phyloP scores from a whole-genome alignment of 23 red algal species.

The Agarophyton chilense region DNA sequence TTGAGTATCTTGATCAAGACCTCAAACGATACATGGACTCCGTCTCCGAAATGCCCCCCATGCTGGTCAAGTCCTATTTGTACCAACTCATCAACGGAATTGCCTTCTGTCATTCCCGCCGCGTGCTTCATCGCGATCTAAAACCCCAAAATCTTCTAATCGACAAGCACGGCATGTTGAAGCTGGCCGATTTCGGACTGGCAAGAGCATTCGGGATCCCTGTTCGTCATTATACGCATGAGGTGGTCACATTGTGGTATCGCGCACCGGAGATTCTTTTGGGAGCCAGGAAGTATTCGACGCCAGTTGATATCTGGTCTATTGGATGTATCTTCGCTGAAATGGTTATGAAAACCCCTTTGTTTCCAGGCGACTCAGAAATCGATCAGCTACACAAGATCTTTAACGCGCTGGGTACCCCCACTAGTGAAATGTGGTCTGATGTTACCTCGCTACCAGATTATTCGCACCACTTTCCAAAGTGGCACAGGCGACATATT shows the following conservation, averaged over 20 bases:
- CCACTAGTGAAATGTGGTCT: constrained; percentile 84
- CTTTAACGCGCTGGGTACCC: constrained; percentile 94
- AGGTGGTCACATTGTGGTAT: constrained; percentile 99
- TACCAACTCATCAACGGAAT: constrained; percentile 99
- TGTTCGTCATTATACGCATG: constrained; percentile 96
- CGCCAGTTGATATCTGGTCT: constrained; percentile 99
- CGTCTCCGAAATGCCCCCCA: constrained; percentile 67
- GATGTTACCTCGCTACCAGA: constrained; percentile 88
- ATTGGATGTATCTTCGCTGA: constrained; percentile 99
- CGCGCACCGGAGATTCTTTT: constrained; percentile 98
- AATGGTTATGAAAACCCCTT: constrained; percentile 85
- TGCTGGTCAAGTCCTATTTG: constrained; percentile 90
- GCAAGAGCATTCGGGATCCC: constrained; percentile 99
- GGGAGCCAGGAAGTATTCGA: constrained; percentile 89
- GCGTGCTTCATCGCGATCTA: constrained; percentile 97
- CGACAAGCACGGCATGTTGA: constrained; percentile 80
- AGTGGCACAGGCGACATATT: constrained; percentile 83
- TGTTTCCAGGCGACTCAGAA: constrained; percentile 98
- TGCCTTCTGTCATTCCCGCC: constrained; percentile 84
- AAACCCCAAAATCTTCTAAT: constrained; percentile 99
- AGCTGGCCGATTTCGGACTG: constrained; percentile 99
- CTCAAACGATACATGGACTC: constrained; percentile 99
- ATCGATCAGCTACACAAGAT: constrained; percentile 99
- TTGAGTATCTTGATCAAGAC: constrained; percentile 98
- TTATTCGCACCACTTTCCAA: constrained; percentile 91